A percentile compares a stretch with the other conserved stretches of the same genome.
Conservation (phyloP, 1,139 yeast species). For the Diutina rugosa region DNA sequence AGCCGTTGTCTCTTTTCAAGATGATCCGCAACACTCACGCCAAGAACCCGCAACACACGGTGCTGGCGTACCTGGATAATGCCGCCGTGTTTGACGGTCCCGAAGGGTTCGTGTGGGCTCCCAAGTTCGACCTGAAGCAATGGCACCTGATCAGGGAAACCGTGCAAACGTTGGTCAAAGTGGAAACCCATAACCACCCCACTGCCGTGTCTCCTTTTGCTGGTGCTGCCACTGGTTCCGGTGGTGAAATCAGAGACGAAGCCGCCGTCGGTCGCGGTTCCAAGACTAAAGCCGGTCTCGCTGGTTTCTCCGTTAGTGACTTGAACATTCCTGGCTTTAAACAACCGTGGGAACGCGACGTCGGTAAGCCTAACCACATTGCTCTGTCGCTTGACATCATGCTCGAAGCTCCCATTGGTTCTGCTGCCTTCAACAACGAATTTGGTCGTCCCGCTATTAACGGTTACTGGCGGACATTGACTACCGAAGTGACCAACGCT, state of each 20-base stretch:
- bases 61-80: constrained; percentile 93
- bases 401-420: constrained; percentile 95
- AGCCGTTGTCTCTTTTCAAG: constrained; percentile 68
- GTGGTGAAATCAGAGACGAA: constrained; percentile 99
- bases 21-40: constrained; percentile 94
- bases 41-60: constrained; percentile 67
- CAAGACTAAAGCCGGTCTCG: constrained; percentile 88
- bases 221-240: constrained; percentile 99
- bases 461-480: constrained; percentile 93
- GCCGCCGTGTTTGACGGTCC: constrained; percentile 95
- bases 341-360: constrained; percentile 88
- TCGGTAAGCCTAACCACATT: constrained; percentile 89
- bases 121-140: constrained; percentile 56
- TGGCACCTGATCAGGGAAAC: constrained; percentile 69
- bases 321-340: constrained; percentile 70
- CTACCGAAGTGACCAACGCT: constrained; percentile 57
- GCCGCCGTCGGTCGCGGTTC: constrained; percentile 99
- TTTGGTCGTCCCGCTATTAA: constrained; percentile 97
- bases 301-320: constrained; percentile 91
- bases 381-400: constrained; percentile 89
- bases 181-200: constrained; percentile 98
- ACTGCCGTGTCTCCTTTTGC: constrained; percentile 98
- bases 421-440: constrained; percentile 97
- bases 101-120: constrained; percentile 64
- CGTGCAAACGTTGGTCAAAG: constrained; percentile 86